Base-by-base conservation (phyloP, 441 rosid genomes). In the Erodium chrysanthum region DNA sequence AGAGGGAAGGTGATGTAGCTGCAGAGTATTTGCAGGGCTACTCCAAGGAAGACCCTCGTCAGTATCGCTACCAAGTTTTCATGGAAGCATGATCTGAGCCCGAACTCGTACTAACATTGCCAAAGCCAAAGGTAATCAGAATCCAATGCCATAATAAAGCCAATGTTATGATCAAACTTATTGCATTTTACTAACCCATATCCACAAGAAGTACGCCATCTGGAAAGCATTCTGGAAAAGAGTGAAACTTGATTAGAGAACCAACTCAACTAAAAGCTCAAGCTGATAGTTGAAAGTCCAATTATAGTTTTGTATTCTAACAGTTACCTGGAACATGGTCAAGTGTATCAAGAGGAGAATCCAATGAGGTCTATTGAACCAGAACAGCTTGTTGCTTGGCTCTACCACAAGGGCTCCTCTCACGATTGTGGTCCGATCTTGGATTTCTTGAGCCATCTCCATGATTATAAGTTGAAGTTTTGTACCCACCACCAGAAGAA, bases 1-100 rank as follows among this genome's bases (percentile, higher is more conserved):
- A 87, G 92, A 69, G 89, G 92, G 66, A 87, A 85, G 25, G 89
- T 85, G 62, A 83, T 84, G 60, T 87, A 85, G 76, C 89, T 85
- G 67, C 89, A 87, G 1, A 84, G 42, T 64, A 87, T 65, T 69
- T 82, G 92, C 10, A 85, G 79, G 65, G 68, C 69, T 7, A 84
- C 35, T 2, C 85, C 88, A 4, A 78, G 80, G 10, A 77, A 2
- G 0, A 87, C 84, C 69, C 86, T 78, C 4, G 61, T 21, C 40
- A 82, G 3, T 52, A 77, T 69, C 10, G 67, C 66, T 0, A 29
- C 63, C 58, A 76, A 50, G 35, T 78, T 77, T 68, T 84, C 82
- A 17, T 84, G 80, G 77, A 87, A 79, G 78, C 88, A 87, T 7
- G 86, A 80, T 14, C n/a, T 66, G 14, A 82, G 8, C 40, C 79